These are phyloP conservation scores for Blastobotrys peoriensis DNA, from an alignment of 805 yeast genomes.

Conservation along the genomic window DNA sequence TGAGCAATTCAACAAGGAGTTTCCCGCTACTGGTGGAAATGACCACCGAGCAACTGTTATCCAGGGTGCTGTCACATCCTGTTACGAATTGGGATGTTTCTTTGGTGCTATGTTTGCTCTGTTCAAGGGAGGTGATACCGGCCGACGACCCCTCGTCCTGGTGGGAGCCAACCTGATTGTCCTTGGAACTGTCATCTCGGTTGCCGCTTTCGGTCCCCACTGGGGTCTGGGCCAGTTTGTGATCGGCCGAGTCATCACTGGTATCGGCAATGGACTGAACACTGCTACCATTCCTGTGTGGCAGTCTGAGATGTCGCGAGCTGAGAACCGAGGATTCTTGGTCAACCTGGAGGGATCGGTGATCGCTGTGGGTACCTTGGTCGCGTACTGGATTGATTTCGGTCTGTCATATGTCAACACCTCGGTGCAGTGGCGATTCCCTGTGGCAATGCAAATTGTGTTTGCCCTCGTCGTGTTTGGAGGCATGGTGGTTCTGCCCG, in stretches of 20 bases:
- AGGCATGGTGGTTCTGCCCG: conserved; percentile 61
- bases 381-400: conserved; percentile 52
- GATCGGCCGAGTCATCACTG: conserved; percentile 65
- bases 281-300: conserved; percentile 82
- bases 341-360: conserved; percentile 68
- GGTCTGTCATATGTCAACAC: conserved; percentile 54
- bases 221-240: conserved; percentile 59
- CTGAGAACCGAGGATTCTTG: conserved; percentile 61
- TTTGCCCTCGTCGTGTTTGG: conserved; percentile 55
- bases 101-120: conserved; percentile 62
- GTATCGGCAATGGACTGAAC: conserved; percentile 71
- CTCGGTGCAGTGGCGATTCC: conserved; percentile 65
- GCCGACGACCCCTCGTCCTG: conserved; percentile 60
- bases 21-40: conserved; percentile 43
- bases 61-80: conserved; percentile 55
- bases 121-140: conserved; percentile 53
- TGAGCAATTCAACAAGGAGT: conserved; percentile 55
- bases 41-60: conserved; percentile 46
- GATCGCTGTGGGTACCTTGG: conserved; percentile 68
- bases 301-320: conserved; percentile 69
- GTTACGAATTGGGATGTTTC: conserved; percentile 70
- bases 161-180: conserved; percentile 51
- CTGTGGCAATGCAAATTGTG: conserved; percentile 62
- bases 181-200: conserved; percentile 59
- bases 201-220: conserved; percentile 29